A percentile compares a stretch with the other conserved stretches of the same genome.
phyloP scores from a whole-genome alignment of 2,329 filamentous ascomycete genomes.

The Cladobotryum mycophilum region DNA sequence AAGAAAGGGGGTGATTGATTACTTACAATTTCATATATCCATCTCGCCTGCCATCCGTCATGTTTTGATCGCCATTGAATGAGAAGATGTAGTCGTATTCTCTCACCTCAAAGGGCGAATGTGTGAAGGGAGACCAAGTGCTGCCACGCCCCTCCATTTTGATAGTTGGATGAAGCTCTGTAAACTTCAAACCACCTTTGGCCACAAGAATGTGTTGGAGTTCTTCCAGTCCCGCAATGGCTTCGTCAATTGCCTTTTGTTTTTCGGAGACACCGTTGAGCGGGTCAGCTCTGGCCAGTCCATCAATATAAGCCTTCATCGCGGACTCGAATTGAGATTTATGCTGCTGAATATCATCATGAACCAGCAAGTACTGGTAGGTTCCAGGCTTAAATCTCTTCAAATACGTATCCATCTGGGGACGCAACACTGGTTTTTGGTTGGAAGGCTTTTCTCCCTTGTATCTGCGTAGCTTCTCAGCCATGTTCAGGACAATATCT shows the following conservation, averaged over 20 bases:
- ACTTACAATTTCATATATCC: slow-evolving; percentile 60
- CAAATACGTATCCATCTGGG: slow-evolving; percentile 48
- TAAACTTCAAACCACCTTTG: slow-evolving; percentile 60
- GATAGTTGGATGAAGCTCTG: slow-evolving; percentile 54
- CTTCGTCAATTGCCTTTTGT: slow-evolving; percentile 43
- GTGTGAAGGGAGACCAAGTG: background rate
- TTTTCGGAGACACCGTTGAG: slow-evolving; percentile 41
- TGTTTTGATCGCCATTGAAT: slow-evolving; percentile 49
- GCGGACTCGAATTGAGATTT: slow-evolving; percentile 26
- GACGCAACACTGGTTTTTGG: slow-evolving; percentile 17
- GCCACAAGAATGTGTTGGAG: slow-evolving; percentile 49
- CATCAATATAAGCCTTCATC: slow-evolving; percentile 23
- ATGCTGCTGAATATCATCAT: slow-evolving; percentile 29
- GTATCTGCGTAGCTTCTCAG: slow-evolving; percentile 45
- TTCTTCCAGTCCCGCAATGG: slow-evolving; percentile 46
- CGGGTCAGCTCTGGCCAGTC: slow-evolving; percentile 13
- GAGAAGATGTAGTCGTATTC: slow-evolving; percentile 44
- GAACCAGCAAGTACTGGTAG: slow-evolving; percentile 54
- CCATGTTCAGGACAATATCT: slow-evolving; percentile 51
- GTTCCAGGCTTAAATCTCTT: slow-evolving; percentile 42
- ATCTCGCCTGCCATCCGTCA: slow-evolving; percentile 46
- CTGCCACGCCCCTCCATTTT: slow-evolving; percentile 17
- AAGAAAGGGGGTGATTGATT: background rate
- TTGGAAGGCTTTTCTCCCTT: slow-evolving; percentile 16
- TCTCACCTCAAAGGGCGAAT: slow-evolving; percentile 17